Evolutionary conservation across 345 rosid species (phyloP), one percentile per base, ranked within the genome.

Genomic region (Erodium maritimum): DNA sequence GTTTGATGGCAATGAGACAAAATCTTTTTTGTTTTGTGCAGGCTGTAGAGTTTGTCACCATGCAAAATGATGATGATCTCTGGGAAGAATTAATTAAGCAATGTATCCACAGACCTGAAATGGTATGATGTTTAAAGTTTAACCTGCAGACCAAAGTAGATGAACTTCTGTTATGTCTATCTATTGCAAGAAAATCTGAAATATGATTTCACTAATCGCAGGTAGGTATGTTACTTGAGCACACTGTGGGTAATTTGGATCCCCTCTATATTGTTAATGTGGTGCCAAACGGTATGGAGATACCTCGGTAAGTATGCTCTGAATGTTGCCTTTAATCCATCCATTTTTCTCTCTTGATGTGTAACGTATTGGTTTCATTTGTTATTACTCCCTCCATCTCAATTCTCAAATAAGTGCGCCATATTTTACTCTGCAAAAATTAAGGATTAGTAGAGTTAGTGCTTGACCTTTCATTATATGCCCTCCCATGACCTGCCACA

Each of bases 21-120:
- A 7, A 19, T 42, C 48, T 14, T 58, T 48, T 21, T 65, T 61
- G 64, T 69, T 66, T 54, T 73, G 50, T 65, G 70, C 94, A 94
- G 99, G 99, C 97, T 65, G 99, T 94, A 62, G 99, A 94, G 75
- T 94, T 90, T 72, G 99, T 94, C 24, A 83, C 78, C 25, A 72
- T 81, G 90, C 99, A 94, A 77, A 97, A 94, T 61, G 96, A 94
- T 66, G 99, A 94, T 72, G 97, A 90, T 24, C 90, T 94, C 56
- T 94, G 99, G 99, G 97, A 94, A 82, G 99, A 94, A 72, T 72
- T 94, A 72, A 86, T 94, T 71, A 84, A 80, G 71, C 97, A 90
- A 69, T 94, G 99, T 71, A 74, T 94, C 58, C 64, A 90, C 81
- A 90, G 85, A 76, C 96, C 99, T 54, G 97, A 94, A 82, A 94